Base-by-base conservation (phyloP, 768 basidiomycete genomes). In the Gloeopeniophorella convolvens region DNA sequence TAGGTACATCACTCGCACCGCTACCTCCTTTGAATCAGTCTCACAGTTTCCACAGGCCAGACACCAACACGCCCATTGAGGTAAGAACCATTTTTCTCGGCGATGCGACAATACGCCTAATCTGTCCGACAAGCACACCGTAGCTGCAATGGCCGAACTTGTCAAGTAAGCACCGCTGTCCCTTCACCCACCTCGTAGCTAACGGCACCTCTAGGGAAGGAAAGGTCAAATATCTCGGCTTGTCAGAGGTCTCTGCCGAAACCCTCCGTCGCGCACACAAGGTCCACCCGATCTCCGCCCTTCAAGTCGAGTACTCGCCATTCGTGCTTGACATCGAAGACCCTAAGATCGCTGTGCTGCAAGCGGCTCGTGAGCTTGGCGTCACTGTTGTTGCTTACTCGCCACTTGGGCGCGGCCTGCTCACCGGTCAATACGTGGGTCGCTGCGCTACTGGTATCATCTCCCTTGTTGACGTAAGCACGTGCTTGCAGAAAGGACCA, bases 381-480 rank as follows among this genome's bases (percentile, higher is more conserved):
- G 63, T 74, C 23, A 56, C 63, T 4, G 59, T 74, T 42, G 59
- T 72, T 44, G 71, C 72, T 13, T 74, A 71, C 58, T 68, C 71
- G 5, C 79, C 79, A 0, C 67, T 79, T 28, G 75, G 71, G 1
- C 66, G 76, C 16, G 77, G 78, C 0, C 40, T 80, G 24, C 56
- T 75, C 41, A 76, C 74, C 1, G 77, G 77, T n/a, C 65, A 63
- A 65, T 71, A 66, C 46, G 72, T 70, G 35, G 32, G 68, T 55
- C 10, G 9, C 3, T 12, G 40, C 2, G 4, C 27, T 12, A 16
- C 15, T 7, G 4, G 8, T 26, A 12, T 1, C 10, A 3, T 11
- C 23, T 2, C 23, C 9, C 1, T n/a, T n/a, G n/a, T n/a, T n/a
- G 16, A 18, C 13, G 10, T 4, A 4, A 35, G 23, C 26, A 23